phyloP scores from a whole-genome alignment of 2,329 filamentous ascomycete species.

The Raffaelea albimanens region DNA sequence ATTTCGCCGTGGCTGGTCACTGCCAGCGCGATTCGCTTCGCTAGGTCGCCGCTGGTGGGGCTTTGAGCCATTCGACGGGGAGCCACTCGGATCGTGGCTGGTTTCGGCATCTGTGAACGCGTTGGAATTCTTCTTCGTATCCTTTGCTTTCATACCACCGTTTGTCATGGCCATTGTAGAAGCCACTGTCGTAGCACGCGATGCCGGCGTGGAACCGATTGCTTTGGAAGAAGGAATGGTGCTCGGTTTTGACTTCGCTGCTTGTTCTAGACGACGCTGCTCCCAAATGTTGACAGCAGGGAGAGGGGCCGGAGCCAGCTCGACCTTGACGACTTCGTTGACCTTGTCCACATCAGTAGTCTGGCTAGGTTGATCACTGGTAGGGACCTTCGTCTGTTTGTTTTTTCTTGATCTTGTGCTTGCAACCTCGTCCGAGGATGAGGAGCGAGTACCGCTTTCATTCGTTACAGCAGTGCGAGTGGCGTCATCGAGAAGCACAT shows the following conservation, averaged over 20 bases:
- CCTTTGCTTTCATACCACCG: slow-evolving; percentile 7
- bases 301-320: slow-evolving; percentile 70
- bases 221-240: slow-evolving; percentile 10
- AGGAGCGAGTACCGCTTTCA: background rate
- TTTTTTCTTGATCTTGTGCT: slow-evolving; percentile 53
- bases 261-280: slow-evolving; percentile 60
- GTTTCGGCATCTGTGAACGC: background rate
- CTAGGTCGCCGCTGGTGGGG: slow-evolving; percentile 29
- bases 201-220: background rate
- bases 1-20: slow-evolving; percentile 30
- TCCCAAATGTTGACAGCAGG: slow-evolving; percentile 85
- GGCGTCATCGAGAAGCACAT: slow-evolving; percentile 9
- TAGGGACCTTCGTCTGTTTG: slow-evolving; percentile 48
- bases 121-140: slow-evolving; percentile 12
- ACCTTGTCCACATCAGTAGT: slow-evolving; percentile 42
- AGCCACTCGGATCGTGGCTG: slow-evolving; percentile 25
- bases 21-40: slow-evolving; percentile 28
- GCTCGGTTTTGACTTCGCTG: slow-evolving; percentile 39
- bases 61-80: slow-evolving; percentile 18
- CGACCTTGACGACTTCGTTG: slow-evolving; percentile 47
- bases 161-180: slow-evolving; percentile 11
- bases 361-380: background rate
- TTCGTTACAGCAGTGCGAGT: slow-evolving; percentile 40
- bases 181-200: background rate
- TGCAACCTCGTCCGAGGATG: slow-evolving; percentile 43